phyloP scores from a whole-genome alignment of 768 basidiomycete species.

The Serendipita indica region DNA sequence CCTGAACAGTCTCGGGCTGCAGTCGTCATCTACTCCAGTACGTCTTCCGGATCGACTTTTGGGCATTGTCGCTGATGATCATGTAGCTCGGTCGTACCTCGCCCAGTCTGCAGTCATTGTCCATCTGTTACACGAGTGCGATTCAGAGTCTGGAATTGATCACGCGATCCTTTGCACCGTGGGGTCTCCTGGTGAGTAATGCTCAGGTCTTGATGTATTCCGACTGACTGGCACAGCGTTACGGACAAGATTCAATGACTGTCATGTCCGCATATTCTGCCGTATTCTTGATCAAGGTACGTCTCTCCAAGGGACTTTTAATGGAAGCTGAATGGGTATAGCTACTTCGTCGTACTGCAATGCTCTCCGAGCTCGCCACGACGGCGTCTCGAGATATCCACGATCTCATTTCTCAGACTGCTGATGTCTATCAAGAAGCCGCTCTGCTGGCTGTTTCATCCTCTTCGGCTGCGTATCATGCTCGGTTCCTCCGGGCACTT shows the following conservation, averaged over 20 bases:
- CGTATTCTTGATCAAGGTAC: slow-evolving; percentile 60
- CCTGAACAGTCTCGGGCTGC: slow-evolving; percentile 71
- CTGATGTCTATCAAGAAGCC: slow-evolving; percentile 65
- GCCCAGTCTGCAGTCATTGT: slow-evolving; percentile 53
- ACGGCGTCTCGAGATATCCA: slow-evolving; percentile 52
- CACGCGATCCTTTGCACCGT: slow-evolving; percentile 53
- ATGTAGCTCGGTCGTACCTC: slow-evolving; percentile 38
- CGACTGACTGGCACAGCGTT: slow-evolving; percentile 35
- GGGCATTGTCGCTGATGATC: background rate
- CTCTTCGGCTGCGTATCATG: slow-evolving; percentile 58
- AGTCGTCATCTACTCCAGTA: slow-evolving; percentile 43
- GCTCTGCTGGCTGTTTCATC: slow-evolving; percentile 41
- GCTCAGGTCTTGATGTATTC: slow-evolving; percentile 11
- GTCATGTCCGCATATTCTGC: slow-evolving; percentile 81
- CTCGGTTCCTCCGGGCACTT: slow-evolving; percentile 61
- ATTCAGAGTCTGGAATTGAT: slow-evolving; percentile 55
- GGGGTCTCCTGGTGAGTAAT: slow-evolving; percentile 56
- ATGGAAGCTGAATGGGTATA: slow-evolving; percentile 18
- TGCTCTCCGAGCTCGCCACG: slow-evolving; percentile 41
- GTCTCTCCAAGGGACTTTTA: background rate
- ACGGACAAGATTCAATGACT: slow-evolving; percentile 70
- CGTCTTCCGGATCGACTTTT: slow-evolving; percentile 18
- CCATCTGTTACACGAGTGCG: slow-evolving; percentile 60
- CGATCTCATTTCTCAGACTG: slow-evolving; percentile 47
- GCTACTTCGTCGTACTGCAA: slow-evolving; percentile 55